Evolutionary conservation across 768 basidiomycete genomes (phyloP).

Genomic region (Russula virescens): DNA sequence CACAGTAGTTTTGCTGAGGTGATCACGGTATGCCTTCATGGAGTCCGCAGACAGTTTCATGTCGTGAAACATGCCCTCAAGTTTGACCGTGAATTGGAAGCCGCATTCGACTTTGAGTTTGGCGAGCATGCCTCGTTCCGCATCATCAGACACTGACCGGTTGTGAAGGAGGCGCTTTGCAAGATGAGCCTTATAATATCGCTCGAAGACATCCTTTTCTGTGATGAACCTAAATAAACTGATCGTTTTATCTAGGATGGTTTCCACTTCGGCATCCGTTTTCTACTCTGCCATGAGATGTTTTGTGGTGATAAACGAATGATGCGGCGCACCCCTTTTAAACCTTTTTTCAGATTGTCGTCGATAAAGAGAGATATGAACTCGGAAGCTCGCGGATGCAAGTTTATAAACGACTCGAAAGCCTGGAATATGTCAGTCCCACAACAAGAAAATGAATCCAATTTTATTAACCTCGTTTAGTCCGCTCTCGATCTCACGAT

Average conservation of each 20-base stretch:
- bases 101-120: constrained; percentile 97
- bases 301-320: not conserved
- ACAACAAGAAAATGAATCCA: not conserved
- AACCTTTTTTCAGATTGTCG: constrained; percentile 88
- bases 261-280: constrained; percentile 89
- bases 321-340: constrained; percentile 71
- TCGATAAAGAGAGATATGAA: constrained; percentile 97
- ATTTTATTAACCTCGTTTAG: constrained; percentile 64
- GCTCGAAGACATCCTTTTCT: constrained; percentile 97
- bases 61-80: constrained; percentile 99
- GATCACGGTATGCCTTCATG: constrained; percentile 63
- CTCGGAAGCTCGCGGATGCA: constrained; percentile 82
- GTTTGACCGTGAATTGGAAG: constrained; percentile 92
- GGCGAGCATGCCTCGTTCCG: constrained; percentile 93
- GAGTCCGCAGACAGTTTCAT: constrained; percentile 85
- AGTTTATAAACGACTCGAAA: constrained; percentile 87
- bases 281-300: constrained; percentile 50
- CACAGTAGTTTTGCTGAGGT: constrained; percentile 58
- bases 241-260: constrained; percentile 90
- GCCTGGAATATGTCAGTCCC: constrained; percentile 47
- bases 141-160: constrained; percentile 93
- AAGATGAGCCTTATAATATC: constrained; percentile 95
- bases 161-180: constrained; percentile 84
- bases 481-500: constrained; percentile 72
- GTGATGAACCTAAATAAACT: constrained; percentile 89